These are phyloP conservation scores for Globisporangium nunn DNA, from an alignment of 352 stramenopile species.

Conservation along the genomic window DNA sequence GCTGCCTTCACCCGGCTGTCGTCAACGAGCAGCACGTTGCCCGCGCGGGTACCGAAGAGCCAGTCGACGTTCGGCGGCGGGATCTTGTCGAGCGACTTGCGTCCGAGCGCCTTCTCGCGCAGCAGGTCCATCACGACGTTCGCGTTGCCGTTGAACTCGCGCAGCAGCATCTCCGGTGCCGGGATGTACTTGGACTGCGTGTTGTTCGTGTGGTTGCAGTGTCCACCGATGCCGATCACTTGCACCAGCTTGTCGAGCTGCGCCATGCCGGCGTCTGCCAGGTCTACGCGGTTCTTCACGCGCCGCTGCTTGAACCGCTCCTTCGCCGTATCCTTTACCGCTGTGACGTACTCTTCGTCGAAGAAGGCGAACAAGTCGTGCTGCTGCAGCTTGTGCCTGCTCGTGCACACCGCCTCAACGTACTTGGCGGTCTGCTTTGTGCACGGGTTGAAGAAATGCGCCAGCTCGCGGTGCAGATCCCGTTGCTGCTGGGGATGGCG, in stretches of 20 bases:
- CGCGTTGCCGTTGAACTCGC: conserved; percentile 58
- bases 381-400: conserved; percentile 24
- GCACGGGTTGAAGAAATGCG: conserved; percentile 38
- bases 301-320: conserved; percentile 43
- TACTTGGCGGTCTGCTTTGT: conserved; percentile 29
- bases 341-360: conserved; percentile 48
- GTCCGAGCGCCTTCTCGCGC: conserved; percentile 61
- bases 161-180: conserved; percentile 57
- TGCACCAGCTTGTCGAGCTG: conserved; percentile 67
- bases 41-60: conserved; percentile 35
- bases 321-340: conserved; percentile 55
- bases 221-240: conserved; percentile 52
- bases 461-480: conserved; percentile 35
- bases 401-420: conserved; percentile 22
- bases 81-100: conserved; percentile 62
- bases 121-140: conserved; percentile 62
- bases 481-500: conserved; percentile 14
- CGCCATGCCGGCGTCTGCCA: conserved; percentile 61
- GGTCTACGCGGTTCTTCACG: conserved; percentile 61
- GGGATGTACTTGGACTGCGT: conserved; percentile 70
- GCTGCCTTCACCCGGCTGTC: conserved; percentile 6
- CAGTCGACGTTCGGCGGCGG: conserved; percentile 52
- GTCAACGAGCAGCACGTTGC: conserved; percentile 47
- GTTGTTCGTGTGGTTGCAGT: conserved; percentile 61
- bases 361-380: conserved; percentile 55